A percentile compares a stretch with the other conserved stretches of the same genome.
Conservation (phyloP, 106 monocot species). For the Hemerocallis citrina region DNA sequence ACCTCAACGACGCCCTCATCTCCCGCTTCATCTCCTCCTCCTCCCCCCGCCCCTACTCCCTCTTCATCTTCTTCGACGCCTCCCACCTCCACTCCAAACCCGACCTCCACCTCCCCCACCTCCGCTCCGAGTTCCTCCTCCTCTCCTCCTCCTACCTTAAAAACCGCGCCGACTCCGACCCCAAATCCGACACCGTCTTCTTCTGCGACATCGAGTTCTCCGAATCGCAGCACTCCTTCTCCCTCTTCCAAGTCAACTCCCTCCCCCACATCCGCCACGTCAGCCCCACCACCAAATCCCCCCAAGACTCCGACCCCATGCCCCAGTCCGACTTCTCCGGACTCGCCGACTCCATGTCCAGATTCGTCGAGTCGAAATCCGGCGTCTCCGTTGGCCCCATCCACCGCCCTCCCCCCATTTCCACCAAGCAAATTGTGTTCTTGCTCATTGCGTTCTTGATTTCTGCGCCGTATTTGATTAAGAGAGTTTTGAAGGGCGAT, state of each 20-base stretch:
- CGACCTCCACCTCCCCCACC: constrained; percentile 81
- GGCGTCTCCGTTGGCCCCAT: constrained; percentile 59
- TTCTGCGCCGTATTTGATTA: constrained; percentile 52
- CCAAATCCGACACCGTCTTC: constrained; percentile 40
- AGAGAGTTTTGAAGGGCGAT: constrained; percentile 48
- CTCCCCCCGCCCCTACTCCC: constrained; percentile 60
- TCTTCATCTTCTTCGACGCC: constrained; percentile 92
- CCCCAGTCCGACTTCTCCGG: constrained; percentile 55
- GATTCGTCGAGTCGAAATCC: constrained; percentile 65
- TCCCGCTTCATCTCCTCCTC: constrained; percentile 59
- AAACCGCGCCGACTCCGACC: constrained; percentile 14
- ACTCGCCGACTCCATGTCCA: constrained; percentile 79
- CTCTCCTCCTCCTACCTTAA: constrained; percentile 49
- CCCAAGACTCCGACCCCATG: constrained; percentile 55
- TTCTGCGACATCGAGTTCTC: constrained; percentile 92
- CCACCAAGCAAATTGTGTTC: constrained; percentile 42
- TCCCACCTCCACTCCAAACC: constrained; percentile 61
- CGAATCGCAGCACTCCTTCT: constrained; percentile 71
- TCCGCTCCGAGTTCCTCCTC: constrained; percentile 72
- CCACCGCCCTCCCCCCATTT: constrained; percentile 63
- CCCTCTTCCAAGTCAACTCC: constrained; percentile 68
- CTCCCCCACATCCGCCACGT: constrained; percentile 80
- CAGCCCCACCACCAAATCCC: constrained; percentile 19
- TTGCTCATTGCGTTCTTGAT: constrained; percentile 28
- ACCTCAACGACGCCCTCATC: constrained; percentile 53